These are phyloP conservation scores for Cryptococcus deneoformans DNA, from an alignment of 1,284 basidiomycete species.

Conservation along the genomic window DNA sequence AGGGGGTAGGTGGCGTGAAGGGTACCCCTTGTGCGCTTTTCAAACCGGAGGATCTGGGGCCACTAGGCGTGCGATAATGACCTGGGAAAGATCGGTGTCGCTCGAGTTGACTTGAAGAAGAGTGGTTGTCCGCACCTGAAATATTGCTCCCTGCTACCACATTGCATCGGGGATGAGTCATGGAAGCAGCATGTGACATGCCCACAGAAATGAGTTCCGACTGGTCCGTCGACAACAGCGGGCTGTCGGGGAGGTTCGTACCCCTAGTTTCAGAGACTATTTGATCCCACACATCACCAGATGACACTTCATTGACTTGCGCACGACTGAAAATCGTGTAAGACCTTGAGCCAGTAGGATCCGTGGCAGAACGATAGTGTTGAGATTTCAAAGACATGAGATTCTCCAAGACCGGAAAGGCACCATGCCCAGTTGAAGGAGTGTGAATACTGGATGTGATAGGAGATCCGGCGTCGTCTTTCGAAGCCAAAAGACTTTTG, in stretches of 20 bases:
- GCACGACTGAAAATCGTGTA: constrained; percentile 5
- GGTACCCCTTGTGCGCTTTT: constrained; percentile 1
- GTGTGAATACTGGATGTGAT: constrained; percentile 19
- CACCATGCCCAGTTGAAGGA: constrained; percentile 20
- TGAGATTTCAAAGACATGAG: background rate
- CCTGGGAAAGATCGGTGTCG: background rate
- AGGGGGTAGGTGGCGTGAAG: constrained; percentile 12
- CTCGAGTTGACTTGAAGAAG: background rate
- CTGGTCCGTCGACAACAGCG: constrained; percentile 4
- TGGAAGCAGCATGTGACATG: too few species aligned
- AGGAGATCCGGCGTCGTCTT: constrained; percentile 15
- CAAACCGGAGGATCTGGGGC: background rate
- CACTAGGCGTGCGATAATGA: constrained; percentile 1
- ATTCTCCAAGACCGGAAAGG: constrained; percentile 8
- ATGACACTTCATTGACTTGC: constrained; percentile 1
- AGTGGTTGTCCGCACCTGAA: too few species aligned
- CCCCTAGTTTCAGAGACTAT: background rate
- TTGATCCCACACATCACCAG: background rate
- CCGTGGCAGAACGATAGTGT: constrained; percentile 12
- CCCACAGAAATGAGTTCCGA: background rate
- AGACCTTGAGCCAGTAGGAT: constrained; percentile 10
- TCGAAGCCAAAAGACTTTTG: background rate
- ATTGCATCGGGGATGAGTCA: too few species aligned
- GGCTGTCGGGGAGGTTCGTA: constrained; percentile 6
- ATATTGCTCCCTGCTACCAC: too few species aligned